Evolutionary conservation across 306 rosid genomes (phyloP), one percentile per base, ranked within the genome.

Genomic region (Citrullus amarus): DNA sequence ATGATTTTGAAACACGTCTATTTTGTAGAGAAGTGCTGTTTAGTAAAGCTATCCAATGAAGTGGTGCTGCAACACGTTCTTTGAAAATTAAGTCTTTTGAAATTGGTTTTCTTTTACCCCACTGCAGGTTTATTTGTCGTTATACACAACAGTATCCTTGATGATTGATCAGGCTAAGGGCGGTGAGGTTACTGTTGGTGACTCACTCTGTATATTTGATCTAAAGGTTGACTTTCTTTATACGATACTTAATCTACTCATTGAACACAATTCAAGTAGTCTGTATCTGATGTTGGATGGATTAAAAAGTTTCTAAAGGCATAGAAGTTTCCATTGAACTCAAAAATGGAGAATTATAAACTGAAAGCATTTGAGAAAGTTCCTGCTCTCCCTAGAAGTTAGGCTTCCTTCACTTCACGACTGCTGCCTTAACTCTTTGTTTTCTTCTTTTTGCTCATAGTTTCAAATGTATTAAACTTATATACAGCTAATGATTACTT

Each of bases 41-140:
- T 74, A 46, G 36, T 48, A 28, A 44, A 13, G 43, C 60, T 16
- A 9, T 75, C 55, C 75, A 11, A 8, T 69, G 55, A 68, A 68
- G 4, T 68, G 54, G 14, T 43, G 54, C 18, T 41, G 53, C 54
- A 68, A 68, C 55, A 41, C 36, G 8, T 20, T 43, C 30, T 43
- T 46, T 69, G 9, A 44, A 51, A 43, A 69, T 22, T 10, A 10
- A 68, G 10, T 22, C 54, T 44, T 69, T 13, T 44, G 36, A 41
- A 69, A 43, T 51, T 41, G 51, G 55, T 70, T 69, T 41, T 68
- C 12, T 48, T 71, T 46, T 14, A 70, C 76, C 76, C 58, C 66
- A 20, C 5, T 82, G 83, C 95, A 92, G 98, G 96, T 94, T 22
- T 92, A 94, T 86, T 81, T 94, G 86, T 92, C 96, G 59, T 86